Conservation (phyloP, 305 asterid genomes). For the Fraxinus floribunda region DNA sequence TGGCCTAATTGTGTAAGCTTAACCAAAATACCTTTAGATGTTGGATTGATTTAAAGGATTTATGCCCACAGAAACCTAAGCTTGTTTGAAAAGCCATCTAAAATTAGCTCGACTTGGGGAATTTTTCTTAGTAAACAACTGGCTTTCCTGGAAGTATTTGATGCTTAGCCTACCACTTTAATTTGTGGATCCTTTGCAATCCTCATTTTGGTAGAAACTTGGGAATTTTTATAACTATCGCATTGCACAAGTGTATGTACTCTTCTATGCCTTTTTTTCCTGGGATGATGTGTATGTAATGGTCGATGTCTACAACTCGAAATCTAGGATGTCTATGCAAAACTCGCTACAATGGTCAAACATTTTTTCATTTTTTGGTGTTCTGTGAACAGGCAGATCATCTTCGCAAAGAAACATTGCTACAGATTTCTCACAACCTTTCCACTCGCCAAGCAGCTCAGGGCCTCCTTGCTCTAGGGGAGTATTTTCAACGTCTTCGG, state of each 20-base stretch:
- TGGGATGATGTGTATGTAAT: neutral
- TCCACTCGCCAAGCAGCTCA: conserved; percentile 60
- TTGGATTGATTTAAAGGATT: neutral
- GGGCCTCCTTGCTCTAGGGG: conserved; percentile 72
- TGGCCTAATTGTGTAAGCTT: neutral
- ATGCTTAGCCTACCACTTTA: neutral
- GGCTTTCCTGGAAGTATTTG: neutral
- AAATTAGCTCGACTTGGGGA: neutral
- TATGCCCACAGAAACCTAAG: neutral
- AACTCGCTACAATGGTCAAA: neutral
- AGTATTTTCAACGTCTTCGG: conserved; percentile 68
- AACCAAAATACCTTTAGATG: neutral
- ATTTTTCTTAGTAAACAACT: neutral
- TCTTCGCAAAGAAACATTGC: conserved; percentile 69
- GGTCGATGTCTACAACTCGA: neutral
- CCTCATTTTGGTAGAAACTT: neutral
- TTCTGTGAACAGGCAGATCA: conserved; percentile 68
- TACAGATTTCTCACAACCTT: conserved; percentile 65
- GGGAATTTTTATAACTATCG: neutral
- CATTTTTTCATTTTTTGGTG: neutral
- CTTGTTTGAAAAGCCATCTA: neutral
- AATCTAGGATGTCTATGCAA: neutral
- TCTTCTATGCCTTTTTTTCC: neutral
- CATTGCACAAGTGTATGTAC: neutral
- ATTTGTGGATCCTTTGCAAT: neutral